Base-by-base conservation (phyloP, 2,329 filamentous ascomycete genomes). In the Exophiala spinifera region DNA sequence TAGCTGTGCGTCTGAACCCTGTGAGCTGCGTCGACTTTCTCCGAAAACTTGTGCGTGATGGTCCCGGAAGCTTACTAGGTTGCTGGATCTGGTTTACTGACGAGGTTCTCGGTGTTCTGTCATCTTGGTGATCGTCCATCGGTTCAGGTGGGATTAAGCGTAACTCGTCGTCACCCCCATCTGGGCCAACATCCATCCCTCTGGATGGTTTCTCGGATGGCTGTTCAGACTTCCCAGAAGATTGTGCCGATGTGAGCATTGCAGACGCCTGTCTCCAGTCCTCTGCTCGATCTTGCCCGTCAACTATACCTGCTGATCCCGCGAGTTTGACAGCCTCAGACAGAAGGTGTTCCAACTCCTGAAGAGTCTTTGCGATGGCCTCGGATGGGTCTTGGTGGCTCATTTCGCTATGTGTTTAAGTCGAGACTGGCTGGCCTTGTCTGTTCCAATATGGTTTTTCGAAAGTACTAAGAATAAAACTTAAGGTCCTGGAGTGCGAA, bases 321-420 rank as follows among this genome's bases (percentile, higher is more conserved):
- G 70, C 71, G 56, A 74, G 67, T 19, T 60, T 47, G 2, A 73
- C 57, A 15, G 71, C 70, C 59, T 72, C 69, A 25, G 65, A 67
- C 17, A 72, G 62, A 11, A 72, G 62, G 36, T 57, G 55, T 55
- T 71, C 69, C 20, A 72, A 61, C 49, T 69, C 66, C 20, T 65
- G 65, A 43, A 72, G 70, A 11, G 69, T 69, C 34, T 60, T 66
- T 11, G 66, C 59, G 49, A 73, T 70, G 4, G 61, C 65, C 19
- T 58, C 42, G 28, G 56, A 53, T 19, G 55, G 46, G n/a, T 46
- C 51, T 20, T 42, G 37, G 19, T 52, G 56, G 33, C 11, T 17
- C 31, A 39, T 11, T 11, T 36, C 50, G 28, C 28, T 10, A 31
- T 6, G 28, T 31, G 28, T 31, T 31, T 10, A 10, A 31, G 3